Base-by-base conservation (phyloP, 106 monocot genomes). In the Posidonia australis region DNA sequence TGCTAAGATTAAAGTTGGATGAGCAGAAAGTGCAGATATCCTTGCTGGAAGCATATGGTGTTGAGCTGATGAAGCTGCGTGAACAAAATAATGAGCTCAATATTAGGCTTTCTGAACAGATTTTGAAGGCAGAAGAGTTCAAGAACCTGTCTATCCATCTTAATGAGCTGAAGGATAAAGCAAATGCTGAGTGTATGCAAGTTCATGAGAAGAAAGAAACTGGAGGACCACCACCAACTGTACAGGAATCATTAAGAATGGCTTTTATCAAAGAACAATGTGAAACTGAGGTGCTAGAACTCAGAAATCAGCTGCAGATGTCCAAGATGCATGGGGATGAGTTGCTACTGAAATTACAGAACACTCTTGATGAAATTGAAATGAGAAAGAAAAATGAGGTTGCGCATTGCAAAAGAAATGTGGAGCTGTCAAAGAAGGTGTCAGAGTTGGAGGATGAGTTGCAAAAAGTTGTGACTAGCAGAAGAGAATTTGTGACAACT, bases 191-290 rank as follows among this genome's bases (percentile, higher is more conserved):
- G 57, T 73, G 58, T 56, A 36, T 75, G 59, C 89, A 78, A 59
- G 70, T 67, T 71, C 69, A 66, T 51, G 81, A 83, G 62, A 91
- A 72, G 73, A 94, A 41, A 46, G 85, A 83, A 61, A 67, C 44
- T 29, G 72, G 87, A 58, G 78, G 76, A 28, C 69, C 85, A 31
- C 72, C 81, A 54, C 3, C 31, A 63, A 71, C 62, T 13, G 56
- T 69, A 51, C 84, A 82, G 51, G 96, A 98, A 17, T 90, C 96
- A 10, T 70, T 99, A 3, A 76, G 98, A 76, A 85, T 99, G 73
- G 98, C 79, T 72, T 85, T 99, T 46, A 85, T 99, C 20, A 99
- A 85, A 72, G 98, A 99, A 32, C 87, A 99, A 67, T 91, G 71
- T 72, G 87, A 99, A 64, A 76, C 81, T 3, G 85, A 87, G 75